A percentile compares a stretch with the other conserved stretches of the same genome.
Evolutionary conservation across 768 basidiomycete species (phyloP).

Genomic region (Phaeolepiota aurea): DNA sequence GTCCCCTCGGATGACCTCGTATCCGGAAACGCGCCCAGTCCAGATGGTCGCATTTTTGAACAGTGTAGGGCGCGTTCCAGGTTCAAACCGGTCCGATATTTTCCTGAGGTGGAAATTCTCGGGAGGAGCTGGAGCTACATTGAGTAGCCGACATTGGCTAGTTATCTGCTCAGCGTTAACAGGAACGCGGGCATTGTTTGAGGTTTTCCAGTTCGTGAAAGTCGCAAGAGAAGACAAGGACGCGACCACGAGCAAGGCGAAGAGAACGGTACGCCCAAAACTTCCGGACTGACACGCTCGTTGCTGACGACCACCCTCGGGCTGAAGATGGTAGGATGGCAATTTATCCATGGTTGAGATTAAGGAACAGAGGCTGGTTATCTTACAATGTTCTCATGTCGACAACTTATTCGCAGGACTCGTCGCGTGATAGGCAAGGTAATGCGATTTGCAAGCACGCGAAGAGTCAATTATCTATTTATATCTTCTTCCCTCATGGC

Average conservation of each 20-base stretch:
- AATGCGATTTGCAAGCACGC: too few relatives aligned
- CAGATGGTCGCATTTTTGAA: conserved; percentile 68
- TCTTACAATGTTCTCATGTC: background rate
- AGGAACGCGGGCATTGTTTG: conserved; percentile 17
- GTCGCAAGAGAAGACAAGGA: conserved; percentile 16
- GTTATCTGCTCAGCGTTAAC: conserved; percentile 33
- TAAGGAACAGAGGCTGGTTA: background rate
- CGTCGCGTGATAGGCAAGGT: too few relatives aligned
- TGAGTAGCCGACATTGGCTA: conserved; percentile 41
- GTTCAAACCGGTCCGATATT: conserved; percentile 52
- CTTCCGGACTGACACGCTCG: background rate
- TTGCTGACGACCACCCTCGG: background rate
- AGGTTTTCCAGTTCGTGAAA: conserved; percentile 13
- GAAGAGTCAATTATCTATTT: conserved; percentile 6
- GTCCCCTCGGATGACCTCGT: conserved; percentile 49
- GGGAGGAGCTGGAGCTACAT: conserved; percentile 39
- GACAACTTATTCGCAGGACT: background rate
- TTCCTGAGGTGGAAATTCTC: conserved; percentile 27
- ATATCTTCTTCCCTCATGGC: conserved; percentile 13
- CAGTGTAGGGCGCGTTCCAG: conserved; percentile 54
- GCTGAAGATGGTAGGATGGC: conserved; percentile 11
- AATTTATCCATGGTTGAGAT: conserved; percentile 24
- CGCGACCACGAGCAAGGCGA: conserved; percentile 15
- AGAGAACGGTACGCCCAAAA: conserved; percentile 3
- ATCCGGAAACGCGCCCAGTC: conserved; percentile 46